Evolutionary conservation across 257 asterid genomes (phyloP).

Genomic region (Knoxia roxburghii): DNA sequence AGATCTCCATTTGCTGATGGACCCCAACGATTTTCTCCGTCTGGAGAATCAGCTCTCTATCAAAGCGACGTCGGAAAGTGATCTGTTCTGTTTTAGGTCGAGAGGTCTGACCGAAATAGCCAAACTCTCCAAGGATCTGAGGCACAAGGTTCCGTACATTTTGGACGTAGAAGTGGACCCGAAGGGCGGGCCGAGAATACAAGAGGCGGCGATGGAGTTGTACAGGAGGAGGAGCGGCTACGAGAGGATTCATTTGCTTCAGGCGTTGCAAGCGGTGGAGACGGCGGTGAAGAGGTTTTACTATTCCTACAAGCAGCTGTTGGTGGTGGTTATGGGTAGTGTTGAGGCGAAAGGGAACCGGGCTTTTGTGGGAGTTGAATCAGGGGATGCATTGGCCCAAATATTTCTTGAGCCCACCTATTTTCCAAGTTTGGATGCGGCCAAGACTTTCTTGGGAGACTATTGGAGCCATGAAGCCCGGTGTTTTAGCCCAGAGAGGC

Average conservation of each 20-base stretch:
- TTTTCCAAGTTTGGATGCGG: conserved; percentile 90
- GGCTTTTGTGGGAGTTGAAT: conserved; percentile 20
- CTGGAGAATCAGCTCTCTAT: conserved; percentile 59
- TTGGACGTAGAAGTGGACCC: conserved; percentile 87
- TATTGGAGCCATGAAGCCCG: conserved; percentile 47
- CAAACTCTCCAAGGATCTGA: conserved; percentile 57
- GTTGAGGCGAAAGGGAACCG: conserved; percentile 55
- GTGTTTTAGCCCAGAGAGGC: conserved; percentile 11
- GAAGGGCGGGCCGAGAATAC: conserved; percentile 82
- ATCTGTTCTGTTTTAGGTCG: conserved; percentile 71
- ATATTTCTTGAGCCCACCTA: conserved; percentile 78
- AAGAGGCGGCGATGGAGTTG: conserved; percentile 81
- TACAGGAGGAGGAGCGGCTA: conserved; percentile 38
- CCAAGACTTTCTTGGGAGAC: conserved; percentile 88
- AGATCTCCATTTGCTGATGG: conserved; percentile 67
- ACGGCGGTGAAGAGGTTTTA: conserved; percentile 71
- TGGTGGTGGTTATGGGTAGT: conserved; percentile 77
- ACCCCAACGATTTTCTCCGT: conserved; percentile 79
- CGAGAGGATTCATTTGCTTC: conserved; percentile 62
- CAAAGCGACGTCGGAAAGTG: conserved; percentile 56
- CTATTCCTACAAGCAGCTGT: conserved; percentile 62
- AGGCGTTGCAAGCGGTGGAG: conserved; percentile 89
- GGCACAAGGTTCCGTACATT: conserved; percentile 70
- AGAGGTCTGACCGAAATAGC: conserved; percentile 56
- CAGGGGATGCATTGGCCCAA: conserved; percentile 57